These are phyloP conservation scores for Zarea fungicola DNA, from an alignment of 2,329 filamentous ascomycete genomes.

Conservation along the genomic window DNA sequence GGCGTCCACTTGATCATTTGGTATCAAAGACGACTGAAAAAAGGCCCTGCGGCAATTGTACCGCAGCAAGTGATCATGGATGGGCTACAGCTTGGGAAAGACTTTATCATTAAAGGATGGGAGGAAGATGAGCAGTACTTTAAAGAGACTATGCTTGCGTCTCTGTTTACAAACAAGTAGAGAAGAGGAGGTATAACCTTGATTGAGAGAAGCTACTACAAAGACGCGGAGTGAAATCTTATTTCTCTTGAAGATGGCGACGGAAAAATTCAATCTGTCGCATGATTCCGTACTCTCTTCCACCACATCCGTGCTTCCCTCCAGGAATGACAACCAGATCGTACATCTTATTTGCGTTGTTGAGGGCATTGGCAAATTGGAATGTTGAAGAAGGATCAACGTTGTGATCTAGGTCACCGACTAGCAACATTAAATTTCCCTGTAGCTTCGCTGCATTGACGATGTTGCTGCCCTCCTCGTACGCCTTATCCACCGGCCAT, in stretches of 20 bases:
- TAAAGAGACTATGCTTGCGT: no score
- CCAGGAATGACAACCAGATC: constrained; percentile 25
- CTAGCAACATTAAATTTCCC: constrained; percentile 24
- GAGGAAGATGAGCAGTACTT: no score
- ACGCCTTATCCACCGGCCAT: constrained; percentile 25
- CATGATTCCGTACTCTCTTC: not conserved
- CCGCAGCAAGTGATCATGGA: no score
- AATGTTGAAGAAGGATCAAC: constrained; percentile 27
- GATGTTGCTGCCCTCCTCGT: constrained; percentile 23
- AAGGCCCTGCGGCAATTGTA: no score
- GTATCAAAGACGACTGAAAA: no score
- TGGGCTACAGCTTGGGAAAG: no score
- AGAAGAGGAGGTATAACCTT: no score
- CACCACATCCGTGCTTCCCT: constrained; percentile 9
- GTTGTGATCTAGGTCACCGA: constrained; percentile 25
- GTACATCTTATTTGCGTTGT: constrained; percentile 23
- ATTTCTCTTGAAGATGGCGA: not conserved
- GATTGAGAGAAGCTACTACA: no score
- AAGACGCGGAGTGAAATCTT: no score
- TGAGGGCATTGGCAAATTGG: constrained; percentile 23
- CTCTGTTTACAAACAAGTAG: no score
- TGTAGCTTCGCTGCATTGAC: constrained; percentile 23
- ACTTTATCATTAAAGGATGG: no score
- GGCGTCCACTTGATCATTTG: no score
- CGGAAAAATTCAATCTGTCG: not conserved